phyloP scores from a whole-genome alignment of 1,284 basidiomycete genomes.

The Apiotrichum sp. region DNA sequence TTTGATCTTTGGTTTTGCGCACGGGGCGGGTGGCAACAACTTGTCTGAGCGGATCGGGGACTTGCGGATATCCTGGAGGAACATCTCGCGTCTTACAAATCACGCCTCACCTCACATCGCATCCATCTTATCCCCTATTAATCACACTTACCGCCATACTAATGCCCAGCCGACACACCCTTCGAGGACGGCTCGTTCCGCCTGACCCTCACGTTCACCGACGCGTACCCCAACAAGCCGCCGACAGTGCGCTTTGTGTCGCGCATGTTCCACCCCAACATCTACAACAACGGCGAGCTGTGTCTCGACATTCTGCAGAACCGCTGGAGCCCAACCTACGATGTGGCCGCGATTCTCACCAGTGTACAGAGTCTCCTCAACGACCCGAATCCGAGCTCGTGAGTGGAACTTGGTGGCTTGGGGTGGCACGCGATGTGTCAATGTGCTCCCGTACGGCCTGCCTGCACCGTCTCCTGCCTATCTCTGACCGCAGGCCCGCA shows the following conservation, averaged over 20 bases:
- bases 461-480: no score
- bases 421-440: no score
- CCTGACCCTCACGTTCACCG: conserved; percentile 88
- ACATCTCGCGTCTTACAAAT: no score
- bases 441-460: no score
- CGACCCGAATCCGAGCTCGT: conserved; percentile 90
- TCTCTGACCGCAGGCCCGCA: conserved; percentile 61
- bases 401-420: conserved; percentile 20
- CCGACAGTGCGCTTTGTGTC: conserved; percentile 95
- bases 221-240: conserved; percentile 96
- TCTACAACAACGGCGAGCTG: conserved; percentile 91
- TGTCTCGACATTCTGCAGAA: conserved; percentile 98
- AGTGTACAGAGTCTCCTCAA: conserved; percentile 91
- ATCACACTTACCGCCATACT: background rate
- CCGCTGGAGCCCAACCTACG: conserved; percentile 96
- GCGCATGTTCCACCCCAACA: conserved; percentile 98
- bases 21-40: no score
- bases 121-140: no score
- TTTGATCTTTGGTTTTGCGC: no score
- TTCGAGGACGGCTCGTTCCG: conserved; percentile 99
- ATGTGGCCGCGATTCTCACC: conserved; percentile 95
- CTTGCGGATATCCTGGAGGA: no score
- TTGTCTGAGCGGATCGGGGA: no score
- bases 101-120: no score
- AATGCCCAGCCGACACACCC: conserved; percentile 76